Conservation (phyloP, 176 grass and related monocot genomes). For the Pontederia crassipes region DNA sequence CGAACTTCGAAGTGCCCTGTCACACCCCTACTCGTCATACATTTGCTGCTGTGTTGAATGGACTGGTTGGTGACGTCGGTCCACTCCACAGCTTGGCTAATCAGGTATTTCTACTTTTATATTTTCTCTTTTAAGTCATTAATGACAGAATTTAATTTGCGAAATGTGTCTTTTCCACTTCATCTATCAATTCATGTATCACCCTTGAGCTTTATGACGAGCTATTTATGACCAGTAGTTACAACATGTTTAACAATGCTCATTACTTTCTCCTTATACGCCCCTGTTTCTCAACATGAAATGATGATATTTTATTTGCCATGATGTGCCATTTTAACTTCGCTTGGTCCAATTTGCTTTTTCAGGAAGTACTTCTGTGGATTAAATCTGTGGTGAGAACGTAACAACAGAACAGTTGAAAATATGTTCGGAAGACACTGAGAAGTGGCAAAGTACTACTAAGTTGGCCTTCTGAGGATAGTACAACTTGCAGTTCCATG, state of each 20-base stretch:
- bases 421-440: constrained; percentile 93
- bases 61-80: constrained; percentile 85
- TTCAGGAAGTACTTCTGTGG: constrained; percentile 97
- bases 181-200: no score
- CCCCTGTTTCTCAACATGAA: no score
- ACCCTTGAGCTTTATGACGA: no score
- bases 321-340: neutral
- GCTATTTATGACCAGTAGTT: no score
- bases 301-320: no score
- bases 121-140: no score
- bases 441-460: constrained; percentile 91
- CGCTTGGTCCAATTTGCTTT: neutral
- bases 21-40: constrained; percentile 91
- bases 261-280: no score
- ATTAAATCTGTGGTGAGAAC: constrained; percentile 86
- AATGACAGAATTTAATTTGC: no score
- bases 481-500: neutral
- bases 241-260: no score
- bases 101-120: constrained; percentile 38
- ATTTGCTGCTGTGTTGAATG: constrained; percentile 84
- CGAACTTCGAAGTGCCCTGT: constrained; percentile 88
- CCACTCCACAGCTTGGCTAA: constrained; percentile 90
- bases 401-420: constrained; percentile 77
- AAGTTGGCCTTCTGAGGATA: neutral
- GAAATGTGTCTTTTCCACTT: no score